A percentile compares a stretch with the other conserved stretches of the same genome.
phyloP scores from a whole-genome alignment of 805 yeast species.

The Komagataella ulmi region DNA sequence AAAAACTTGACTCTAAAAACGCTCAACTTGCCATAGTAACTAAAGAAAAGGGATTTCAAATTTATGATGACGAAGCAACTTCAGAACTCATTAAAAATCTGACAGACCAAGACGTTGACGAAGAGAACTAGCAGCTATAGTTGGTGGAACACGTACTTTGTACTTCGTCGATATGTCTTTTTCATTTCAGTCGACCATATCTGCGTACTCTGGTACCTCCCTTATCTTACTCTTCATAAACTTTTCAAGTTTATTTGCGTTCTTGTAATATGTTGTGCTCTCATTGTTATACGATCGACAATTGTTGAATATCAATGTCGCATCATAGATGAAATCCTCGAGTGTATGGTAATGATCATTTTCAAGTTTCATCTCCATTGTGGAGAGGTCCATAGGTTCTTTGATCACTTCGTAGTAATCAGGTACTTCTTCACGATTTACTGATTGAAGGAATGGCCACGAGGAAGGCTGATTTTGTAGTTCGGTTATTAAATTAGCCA shows the following conservation, averaged over 20 bases:
- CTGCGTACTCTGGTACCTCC: conserved; percentile 88
- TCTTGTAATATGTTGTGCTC: conserved; percentile 87
- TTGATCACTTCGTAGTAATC: conserved; percentile 94
- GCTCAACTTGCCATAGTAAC: conserved; percentile 95
- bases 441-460: conserved; percentile 96
- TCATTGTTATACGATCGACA: conserved; percentile 91
- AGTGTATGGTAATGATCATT: conserved; percentile 83
- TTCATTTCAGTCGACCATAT: conserved; percentile 38
- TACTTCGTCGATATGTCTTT: background rate
- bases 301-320: conserved; percentile 74
- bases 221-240: conserved; percentile 70
- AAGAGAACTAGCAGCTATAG: conserved; percentile 12
- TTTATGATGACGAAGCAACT: conserved; percentile 74
- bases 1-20: conserved; percentile 86
- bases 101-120: conserved; percentile 54
- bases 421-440: conserved; percentile 84
- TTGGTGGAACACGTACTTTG: background rate
- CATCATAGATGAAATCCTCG: conserved; percentile 86
- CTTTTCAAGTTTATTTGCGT: conserved; percentile 89
- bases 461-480: conserved; percentile 91
- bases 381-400: conserved; percentile 95
- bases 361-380: conserved; percentile 90
- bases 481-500: conserved; percentile 81
- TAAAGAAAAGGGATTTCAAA: conserved; percentile 68
- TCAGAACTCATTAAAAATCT: conserved; percentile 67